A percentile compares a stretch with the other conserved stretches of the same genome.
These are phyloP conservation scores for Penicillium sp. DNA, from an alignment of 2,329 filamentous ascomycete genomes.

Conservation along the genomic window DNA sequence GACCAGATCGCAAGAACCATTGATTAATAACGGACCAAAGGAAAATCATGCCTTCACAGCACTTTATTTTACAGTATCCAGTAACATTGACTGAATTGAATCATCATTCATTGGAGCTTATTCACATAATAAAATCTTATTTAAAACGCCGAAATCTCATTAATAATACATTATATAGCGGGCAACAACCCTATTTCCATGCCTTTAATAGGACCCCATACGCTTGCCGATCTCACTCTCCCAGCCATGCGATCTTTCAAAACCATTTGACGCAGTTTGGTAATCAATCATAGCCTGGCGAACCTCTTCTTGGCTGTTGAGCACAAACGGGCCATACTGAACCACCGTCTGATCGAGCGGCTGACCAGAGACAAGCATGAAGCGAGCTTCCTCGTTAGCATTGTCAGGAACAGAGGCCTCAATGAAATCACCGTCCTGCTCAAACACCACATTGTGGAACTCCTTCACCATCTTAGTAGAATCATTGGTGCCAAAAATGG, in stretches of 20 bases:
- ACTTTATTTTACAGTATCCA: not conserved
- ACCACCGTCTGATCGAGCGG: slow-evolving; percentile 78
- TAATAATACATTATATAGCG: not conserved
- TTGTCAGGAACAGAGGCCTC: slow-evolving; percentile 66
- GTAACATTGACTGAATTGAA: not conserved
- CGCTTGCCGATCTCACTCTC: slow-evolving; percentile 81
- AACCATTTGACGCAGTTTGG: slow-evolving; percentile 71
- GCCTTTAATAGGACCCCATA: slow-evolving; percentile 50
- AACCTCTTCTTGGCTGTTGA: slow-evolving; percentile 69
- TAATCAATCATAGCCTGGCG: slow-evolving; percentile 76
- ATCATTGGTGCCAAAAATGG: slow-evolving; percentile 57
- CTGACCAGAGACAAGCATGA: slow-evolving; percentile 72
- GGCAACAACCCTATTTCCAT: not conserved
- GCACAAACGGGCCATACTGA: slow-evolving; percentile 84
- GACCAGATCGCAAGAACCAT: not conserved
- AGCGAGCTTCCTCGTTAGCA: slow-evolving; percentile 55
- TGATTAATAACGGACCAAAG: not conserved
- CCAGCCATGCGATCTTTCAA: slow-evolving; percentile 77
- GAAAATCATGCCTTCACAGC: not conserved
- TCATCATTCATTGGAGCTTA: not conserved
- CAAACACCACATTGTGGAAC: slow-evolving; percentile 89
- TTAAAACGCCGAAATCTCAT: slow-evolving; percentile 2
- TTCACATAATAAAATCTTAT: not conserved
- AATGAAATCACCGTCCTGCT: slow-evolving; percentile 73
- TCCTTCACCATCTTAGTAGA: slow-evolving; percentile 42